Base-by-base conservation (phyloP, 2,329 filamentous ascomycete genomes). In the Diatrype stigma region DNA sequence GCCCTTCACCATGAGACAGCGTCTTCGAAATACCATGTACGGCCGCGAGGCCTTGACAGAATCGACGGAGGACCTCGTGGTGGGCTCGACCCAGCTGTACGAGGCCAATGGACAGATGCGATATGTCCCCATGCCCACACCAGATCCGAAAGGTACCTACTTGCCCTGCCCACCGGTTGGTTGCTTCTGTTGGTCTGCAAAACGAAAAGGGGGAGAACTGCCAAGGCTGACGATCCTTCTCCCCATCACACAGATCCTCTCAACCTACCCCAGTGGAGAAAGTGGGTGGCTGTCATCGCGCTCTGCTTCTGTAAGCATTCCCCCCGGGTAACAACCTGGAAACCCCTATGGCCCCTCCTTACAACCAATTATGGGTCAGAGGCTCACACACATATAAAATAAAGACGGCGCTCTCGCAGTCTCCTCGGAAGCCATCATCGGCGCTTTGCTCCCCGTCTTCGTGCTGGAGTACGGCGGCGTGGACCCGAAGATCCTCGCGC, bases 401-500 rank as follows among this genome's bases (percentile, higher is more conserved):
- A 12, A 23, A 63, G 60, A 66, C 45, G 65, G 63, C 28, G 58
- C 61, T 4, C 51, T 68, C 1, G 61, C 64, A 2, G 55, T 66
- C 19, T 56, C 63, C 3, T 57, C 62, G 26, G 60, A 63, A 42
- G 30, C 60, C 32, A 62, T 66, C 44, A 60, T 70, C 45, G 64
- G 60, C 32, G 57, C 58, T 3, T 56, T 69, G 34, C 54, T 68
- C 11, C 67, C 68, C 37, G 60, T 70, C 23, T 70, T 68, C 50
- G 54, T 65, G 8, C 60, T 70, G 47, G 63, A 69, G 53, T 71
- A 70, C 47, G 61, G 64, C 12, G 66, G 67, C 26, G 57, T 67
- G 21, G 59, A 64, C 53, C 59, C 67, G 4, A 35, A 35, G 23
- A 22, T 22, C 19, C 45, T 51, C 6, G 26, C 40, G 28, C 57